phyloP scores from a whole-genome alignment of 768 basidiomycete species.

The Leccinum broughii region DNA sequence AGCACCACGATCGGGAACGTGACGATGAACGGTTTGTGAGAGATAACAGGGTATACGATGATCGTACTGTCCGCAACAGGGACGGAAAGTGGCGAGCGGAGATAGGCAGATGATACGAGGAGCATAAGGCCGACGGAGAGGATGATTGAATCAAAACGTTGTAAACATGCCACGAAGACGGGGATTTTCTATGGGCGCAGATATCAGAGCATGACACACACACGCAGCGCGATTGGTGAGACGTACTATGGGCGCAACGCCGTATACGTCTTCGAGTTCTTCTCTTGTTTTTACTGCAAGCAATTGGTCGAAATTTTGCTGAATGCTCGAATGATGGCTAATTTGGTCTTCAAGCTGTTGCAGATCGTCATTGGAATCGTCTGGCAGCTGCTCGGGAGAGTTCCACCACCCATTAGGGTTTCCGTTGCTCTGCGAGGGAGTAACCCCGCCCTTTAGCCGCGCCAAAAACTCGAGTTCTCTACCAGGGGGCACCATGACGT shows the following conservation, averaged over 20 bases:
- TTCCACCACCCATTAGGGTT: slow-evolving; percentile 11
- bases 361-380: slow-evolving; percentile 18
- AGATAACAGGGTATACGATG: slow-evolving; percentile 18
- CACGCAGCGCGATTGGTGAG: not conserved
- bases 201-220: slow-evolving; percentile 3
- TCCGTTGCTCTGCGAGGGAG: slow-evolving; percentile 12
- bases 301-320: slow-evolving; percentile 67
- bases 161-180: slow-evolving; percentile 74
- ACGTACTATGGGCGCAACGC: slow-evolving; percentile 76
- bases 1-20: slow-evolving; percentile 45
- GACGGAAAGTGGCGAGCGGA: slow-evolving; percentile 51
- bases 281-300: slow-evolving; percentile 63
- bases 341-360: slow-evolving; percentile 23
- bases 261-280: slow-evolving; percentile 79
- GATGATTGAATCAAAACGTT: slow-evolving; percentile 72
- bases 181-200: slow-evolving; percentile 59
- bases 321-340: slow-evolving; percentile 43
- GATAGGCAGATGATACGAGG: slow-evolving; percentile 56
- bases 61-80: slow-evolving; percentile 19
- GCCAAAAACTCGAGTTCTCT: slow-evolving; percentile 42
- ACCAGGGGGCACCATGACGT: slow-evolving; percentile 57
- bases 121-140: slow-evolving; percentile 64
- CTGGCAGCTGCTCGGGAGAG: slow-evolving; percentile 10
- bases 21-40: slow-evolving; percentile 39
- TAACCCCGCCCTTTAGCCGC: slow-evolving; percentile 20